Evolutionary conservation across 495 filamentous ascomycete species (phyloP).

Genomic region (Penicillium salamii): DNA sequence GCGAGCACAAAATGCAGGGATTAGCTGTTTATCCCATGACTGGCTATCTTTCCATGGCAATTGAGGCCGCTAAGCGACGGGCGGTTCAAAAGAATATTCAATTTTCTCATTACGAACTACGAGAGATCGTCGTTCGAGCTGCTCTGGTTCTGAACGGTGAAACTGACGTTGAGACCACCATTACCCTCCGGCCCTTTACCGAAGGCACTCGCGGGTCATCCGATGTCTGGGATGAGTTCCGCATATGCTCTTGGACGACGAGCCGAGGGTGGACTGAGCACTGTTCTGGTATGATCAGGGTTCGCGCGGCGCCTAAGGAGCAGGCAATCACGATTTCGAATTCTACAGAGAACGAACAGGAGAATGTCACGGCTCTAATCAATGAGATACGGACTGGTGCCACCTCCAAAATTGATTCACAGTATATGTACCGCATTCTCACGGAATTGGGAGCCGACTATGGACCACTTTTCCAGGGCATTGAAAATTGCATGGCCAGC

Average conservation of each 20-base stretch:
- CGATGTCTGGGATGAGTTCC: conserved; percentile 39
- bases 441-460: conserved; percentile 22
- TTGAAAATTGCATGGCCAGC: conserved; percentile 22
- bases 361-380: conserved; percentile 8
- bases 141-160: conserved; percentile 42
- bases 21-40: conserved; percentile 24
- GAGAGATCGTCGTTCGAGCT: conserved; percentile 39
- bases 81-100: too few relatives aligned
- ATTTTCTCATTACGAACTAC: conserved; percentile 28
- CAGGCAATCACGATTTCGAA: conserved; percentile 13
- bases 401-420: conserved; percentile 15
- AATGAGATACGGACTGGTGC: conserved; percentile 8
- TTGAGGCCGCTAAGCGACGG: conserved; percentile 30
- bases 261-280: conserved; percentile 35
- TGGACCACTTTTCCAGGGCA: conserved; percentile 18
- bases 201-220: conserved; percentile 36
- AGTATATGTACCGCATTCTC: conserved; percentile 25
- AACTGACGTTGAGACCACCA: conserved; percentile 37
- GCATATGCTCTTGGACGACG: conserved; percentile 28
- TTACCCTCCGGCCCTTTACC: conserved; percentile 37
- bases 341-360: conserved; percentile 7
- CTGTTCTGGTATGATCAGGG: conserved; percentile 28
- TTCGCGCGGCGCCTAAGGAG: conserved; percentile 13
- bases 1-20: conserved; percentile 9
- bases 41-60: conserved; percentile 19